Evolutionary conservation across 768 basidiomycete genomes (phyloP), one percentile per base, ranked within the genome.

Genomic region (Russula ochroleuca): DNA sequence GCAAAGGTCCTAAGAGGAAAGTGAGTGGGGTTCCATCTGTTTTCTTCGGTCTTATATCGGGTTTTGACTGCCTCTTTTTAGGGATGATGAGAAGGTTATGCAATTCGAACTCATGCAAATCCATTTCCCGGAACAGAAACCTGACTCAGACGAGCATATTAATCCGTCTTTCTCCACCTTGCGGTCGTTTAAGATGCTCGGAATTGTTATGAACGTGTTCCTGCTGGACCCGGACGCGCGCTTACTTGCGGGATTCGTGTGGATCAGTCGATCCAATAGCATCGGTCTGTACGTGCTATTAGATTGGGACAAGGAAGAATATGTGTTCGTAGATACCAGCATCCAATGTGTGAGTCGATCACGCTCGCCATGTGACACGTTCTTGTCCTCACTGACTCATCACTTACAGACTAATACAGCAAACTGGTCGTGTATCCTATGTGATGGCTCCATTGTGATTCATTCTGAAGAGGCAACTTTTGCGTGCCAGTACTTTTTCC

Each of bases 121-220:
- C 10, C 78, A 80, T 11, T 87, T 89, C 64, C 81, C 80, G 4
- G 80, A 82, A 21, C 61, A 65, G 45, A 59, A 48, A 9, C 52
- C 33, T 45, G 61, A 52, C 33, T 50, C 59, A 3, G 57, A 38
- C 31, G 48, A 57, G 6, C 48, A 51, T 17, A 43, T 55, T 5
- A 50, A 52, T 8, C 87, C 87, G 1, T 61, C 75, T 1, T 88
- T 88, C 69, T 81, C 79, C 11, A 79, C 78, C 54, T 79, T 87
- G n/a, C 81, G 85, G 19, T 77, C 80, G 13, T 89, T 88, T 69
- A 80, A 80, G 66, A 87, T 84, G 0, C 77, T 79, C 0, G 87
- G 87, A 4, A 81, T 85, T 14, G 87, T 89, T 14, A 88, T 89
- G 86, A 88, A 88, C 67, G 83, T 90, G 28, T 90, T 89, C 70